phyloP scores from a whole-genome alignment of 2,329 filamentous ascomycete species.

The Epichloe elymi region DNA sequence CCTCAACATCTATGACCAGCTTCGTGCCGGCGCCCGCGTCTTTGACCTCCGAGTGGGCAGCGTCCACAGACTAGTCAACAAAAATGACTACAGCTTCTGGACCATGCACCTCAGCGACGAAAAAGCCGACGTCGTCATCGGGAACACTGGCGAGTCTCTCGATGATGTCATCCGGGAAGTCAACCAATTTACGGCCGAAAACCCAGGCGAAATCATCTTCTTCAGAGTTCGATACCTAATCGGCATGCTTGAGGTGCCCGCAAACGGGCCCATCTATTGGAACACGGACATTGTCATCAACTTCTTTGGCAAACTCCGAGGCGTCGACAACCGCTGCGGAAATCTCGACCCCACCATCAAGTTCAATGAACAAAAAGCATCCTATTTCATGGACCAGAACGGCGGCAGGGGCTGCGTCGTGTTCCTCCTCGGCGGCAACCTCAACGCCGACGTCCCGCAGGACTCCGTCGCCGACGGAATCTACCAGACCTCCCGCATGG shows the following conservation, averaged over 20 bases:
- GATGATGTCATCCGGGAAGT: slow-evolving; percentile 28
- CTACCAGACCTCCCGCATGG: slow-evolving; percentile 14
- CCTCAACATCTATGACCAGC: slow-evolving; percentile 30
- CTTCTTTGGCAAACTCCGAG: slow-evolving; percentile 28
- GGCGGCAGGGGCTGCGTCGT: slow-evolving; percentile 20
- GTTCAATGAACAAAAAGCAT: slow-evolving; percentile 15
- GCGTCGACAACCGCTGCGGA: slow-evolving; percentile 27
- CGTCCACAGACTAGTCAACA: slow-evolving; percentile 9
- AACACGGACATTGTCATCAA: slow-evolving; percentile 24
- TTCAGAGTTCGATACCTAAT: slow-evolving; percentile 30
- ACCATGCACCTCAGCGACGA: slow-evolving; percentile 28
- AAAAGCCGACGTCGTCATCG: slow-evolving; percentile 22
- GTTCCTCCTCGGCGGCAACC: slow-evolving; percentile 15
- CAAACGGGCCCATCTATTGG: slow-evolving; percentile 19
- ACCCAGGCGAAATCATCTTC: slow-evolving; percentile 31
- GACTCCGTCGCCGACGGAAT: slow-evolving; percentile 17
- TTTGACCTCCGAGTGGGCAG: slow-evolving; percentile 33
- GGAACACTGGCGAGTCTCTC: slow-evolving; percentile 31
- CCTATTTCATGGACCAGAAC: slow-evolving; percentile 20
- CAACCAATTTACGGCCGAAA: slow-evolving; percentile 30
- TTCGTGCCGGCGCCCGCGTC: slow-evolving; percentile 30
- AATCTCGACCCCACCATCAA: slow-evolving; percentile 11
- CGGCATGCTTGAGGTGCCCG: slow-evolving; percentile 24
- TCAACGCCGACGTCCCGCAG: slow-evolving; percentile 10
- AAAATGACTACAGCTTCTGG: slow-evolving; percentile 20